phyloP scores from a whole-genome alignment of 306 rosid genomes.

The Aeschynomene evenia region DNA sequence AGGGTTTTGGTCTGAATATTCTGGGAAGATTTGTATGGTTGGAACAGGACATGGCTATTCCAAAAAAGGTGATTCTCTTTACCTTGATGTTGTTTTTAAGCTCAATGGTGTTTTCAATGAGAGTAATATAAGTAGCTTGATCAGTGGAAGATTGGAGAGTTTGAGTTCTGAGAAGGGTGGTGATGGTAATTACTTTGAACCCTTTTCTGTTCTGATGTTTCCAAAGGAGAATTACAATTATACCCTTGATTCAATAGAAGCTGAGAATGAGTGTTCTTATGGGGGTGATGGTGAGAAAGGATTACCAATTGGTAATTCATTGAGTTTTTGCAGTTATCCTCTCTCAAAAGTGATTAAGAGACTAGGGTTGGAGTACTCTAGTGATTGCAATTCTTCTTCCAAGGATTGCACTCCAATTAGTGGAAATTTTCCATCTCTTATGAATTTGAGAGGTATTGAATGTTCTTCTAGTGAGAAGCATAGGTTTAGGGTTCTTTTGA shows the following conservation, averaged over 20 bases:
- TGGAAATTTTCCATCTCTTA: neutral
- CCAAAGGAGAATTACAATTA: constrained; percentile 36
- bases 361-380: constrained; percentile 24
- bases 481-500: constrained; percentile 23
- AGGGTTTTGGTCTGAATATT: constrained; percentile 50
- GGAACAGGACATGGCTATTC: constrained; percentile 25
- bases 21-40: constrained; percentile 48
- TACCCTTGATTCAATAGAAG: constrained; percentile 27
- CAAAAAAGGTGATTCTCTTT: neutral
- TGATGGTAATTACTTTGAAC: constrained; percentile 19
- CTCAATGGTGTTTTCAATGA: constrained; percentile 36
- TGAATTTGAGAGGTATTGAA: neutral
- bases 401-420: constrained; percentile 6
- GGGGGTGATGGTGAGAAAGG: constrained; percentile 25
- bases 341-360: neutral
- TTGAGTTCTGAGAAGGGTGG: constrained; percentile 25
- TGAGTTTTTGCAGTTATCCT: constrained; percentile 22
- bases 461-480: constrained; percentile 8
- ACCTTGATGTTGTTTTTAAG: constrained; percentile 36
- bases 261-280: neutral
- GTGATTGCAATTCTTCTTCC: constrained; percentile 16
- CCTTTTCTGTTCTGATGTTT: constrained; percentile 40
- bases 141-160: constrained; percentile 55
- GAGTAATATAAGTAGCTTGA: constrained; percentile 25
- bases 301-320: constrained; percentile 3